Base-by-base conservation (phyloP, 257 asterid species). In the Solanum habrochaites region DNA sequence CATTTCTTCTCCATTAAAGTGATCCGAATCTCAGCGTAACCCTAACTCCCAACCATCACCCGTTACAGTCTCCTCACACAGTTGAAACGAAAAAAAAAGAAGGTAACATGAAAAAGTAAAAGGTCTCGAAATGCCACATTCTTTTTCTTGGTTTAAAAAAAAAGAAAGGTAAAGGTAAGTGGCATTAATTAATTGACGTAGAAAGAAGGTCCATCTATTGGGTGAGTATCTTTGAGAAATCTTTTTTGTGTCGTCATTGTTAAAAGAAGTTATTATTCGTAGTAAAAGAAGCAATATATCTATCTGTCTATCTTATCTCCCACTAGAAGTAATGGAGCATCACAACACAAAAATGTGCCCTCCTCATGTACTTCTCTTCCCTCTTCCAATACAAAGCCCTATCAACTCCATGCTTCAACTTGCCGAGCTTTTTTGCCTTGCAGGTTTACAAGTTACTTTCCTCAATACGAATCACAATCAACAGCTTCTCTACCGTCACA, bases 401-500 rank as follows among this genome's bases (percentile, higher is more conserved):
- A 87, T 91, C 58, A 91, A 90, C 52, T 81, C 90, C 88, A 90
- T 90, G 95, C 92, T 93, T 40, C 88, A 89, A 27, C 92, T 93
- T 1, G 95, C 95, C 10, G 93, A 91, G n/a, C 93, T 93, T 39
- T 85, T 93, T 32, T 91, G 93, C 47, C 88, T 89, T 1, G 69
- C 91, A 1, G 89, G 84, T 15, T 6, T 93, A 72, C 85, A 91
- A 25, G 89, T 93, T 13, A 93, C 93, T 9, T 90, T 91, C 85
- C 70, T 92, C 15, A 82, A 89, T 5, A 90, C 95, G 5, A 89
- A 89, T 2, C 89, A 88, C 88, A 69, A 32, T 89, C 91, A 91
- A 83, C 49, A 69, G 31, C 93, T 92, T 86, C 92, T 93, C 81
- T 90, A 87, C 42, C 60, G 58, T 39, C 85, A 88, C 87, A 87